Evolutionary conservation across 1,139 yeast genomes (phyloP), one percentile per base, ranked within the genome.

Genomic region (Kurtzmaniella quercitrusa): DNA sequence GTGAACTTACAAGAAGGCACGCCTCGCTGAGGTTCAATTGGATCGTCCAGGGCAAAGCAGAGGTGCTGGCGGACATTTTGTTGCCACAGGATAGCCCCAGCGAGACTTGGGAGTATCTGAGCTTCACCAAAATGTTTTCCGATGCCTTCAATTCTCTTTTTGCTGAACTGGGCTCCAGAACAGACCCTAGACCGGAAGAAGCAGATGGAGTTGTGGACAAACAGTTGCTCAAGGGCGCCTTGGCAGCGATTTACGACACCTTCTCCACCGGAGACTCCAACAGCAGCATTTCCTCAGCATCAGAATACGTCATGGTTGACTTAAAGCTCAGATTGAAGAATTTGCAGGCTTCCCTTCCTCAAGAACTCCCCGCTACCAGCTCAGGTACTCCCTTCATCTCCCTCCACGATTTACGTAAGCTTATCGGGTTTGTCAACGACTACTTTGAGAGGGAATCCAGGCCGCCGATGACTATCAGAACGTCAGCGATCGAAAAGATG

Each of bases 21-120:
- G 62, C 70, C 3, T 54, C 54, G 38, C 70, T 74, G 54, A 76
- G 77, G 53, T 80, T 85, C 56, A 82, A 82, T 55, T 85, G 93
- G 93, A 63, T 85, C 11, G 73, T 75, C 17, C 80, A 79, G 43
- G 91, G 93, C 2, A 79, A 79, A 51, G 83, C 85, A 1, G 90
- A 85, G 49, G 65, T 85, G 2, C 66, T 75, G 14, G 87, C 88
- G 2, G 93, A 85, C 62, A 77, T 85, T 19, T 79, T 82, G 70
- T 67, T 85, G 39, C 91, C 93, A 1, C 65, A 64, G 21, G 44
- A 42, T 3, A 38, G 34, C 12, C 27, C 23, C 9, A 11, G 33
- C 14, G 54, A 47, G 44, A 48, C 15, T 3, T 53, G 63, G 41
- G 70, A 65, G 44, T 61, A 59, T 48, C 56, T 50, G 41, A 57